Evolutionary conservation across 306 rosid species (phyloP), one percentile per base, ranked within the genome.

Genomic region (Glycine tomentella): DNA sequence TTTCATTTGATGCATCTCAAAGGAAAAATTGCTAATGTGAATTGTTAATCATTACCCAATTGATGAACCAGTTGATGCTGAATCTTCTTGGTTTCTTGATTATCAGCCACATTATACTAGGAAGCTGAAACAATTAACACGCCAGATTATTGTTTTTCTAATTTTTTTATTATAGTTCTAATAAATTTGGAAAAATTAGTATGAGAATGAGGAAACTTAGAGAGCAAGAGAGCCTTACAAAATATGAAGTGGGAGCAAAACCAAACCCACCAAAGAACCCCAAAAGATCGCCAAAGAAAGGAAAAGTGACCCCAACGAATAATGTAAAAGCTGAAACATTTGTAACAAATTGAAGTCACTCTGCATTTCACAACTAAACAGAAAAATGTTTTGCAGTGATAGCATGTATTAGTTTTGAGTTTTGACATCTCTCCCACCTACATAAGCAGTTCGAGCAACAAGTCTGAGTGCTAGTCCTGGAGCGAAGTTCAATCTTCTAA

Each of bases 241-340:
- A 94, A 75, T 86, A 91, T 15, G 98, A 77, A 50, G 97, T 92
- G 59, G 97, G 98, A 73, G 97, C 96, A 78, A 94, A 92, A 8
- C 98, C 97, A 69, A 94, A 92, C 69, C 97, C 97, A 16, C 97
- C 98, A 45, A 94, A 92, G 92, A 94, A 91, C 55, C 97, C 98
- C 75, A 94, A 97, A 74, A 94, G 93, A 83, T 94, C 98, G 13
- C 98, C 98, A 75, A 94, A 94, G 91, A 92, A 94, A 72, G 97
- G 97, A 81, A 94, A 94, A 67, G 93, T 92, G 14, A 94, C 89
- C 16, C 97, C 97, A 69, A 90, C 11, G 45, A 93, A 80, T 49
- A 93, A 82, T 16, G 97, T 95, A 77, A 91, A 84, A 57, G 94
- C 99, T 95, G 93, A 73, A 88, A 56, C 66, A 70, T 80, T 61